Evolutionary conservation across 345 rosid genomes (phyloP).

Genomic region (Reutealis trisperma): DNA sequence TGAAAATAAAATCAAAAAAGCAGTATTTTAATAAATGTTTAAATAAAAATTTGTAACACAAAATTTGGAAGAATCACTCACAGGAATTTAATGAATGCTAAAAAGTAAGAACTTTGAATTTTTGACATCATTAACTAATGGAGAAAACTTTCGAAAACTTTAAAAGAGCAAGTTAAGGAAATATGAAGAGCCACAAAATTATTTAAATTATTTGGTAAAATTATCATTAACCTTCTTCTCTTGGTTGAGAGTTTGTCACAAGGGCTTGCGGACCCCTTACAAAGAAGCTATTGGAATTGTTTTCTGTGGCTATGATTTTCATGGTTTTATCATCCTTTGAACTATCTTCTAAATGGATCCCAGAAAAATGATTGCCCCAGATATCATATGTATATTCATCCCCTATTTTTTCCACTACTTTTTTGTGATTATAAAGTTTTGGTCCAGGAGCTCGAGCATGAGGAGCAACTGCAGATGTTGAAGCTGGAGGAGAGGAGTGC

Average conservation of each 20-base stretch:
- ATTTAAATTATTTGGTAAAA: slow-evolving; percentile 12
- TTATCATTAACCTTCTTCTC: slow-evolving; percentile 54
- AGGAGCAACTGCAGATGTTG: slow-evolving; percentile 53
- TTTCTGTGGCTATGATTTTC: slow-evolving; percentile 37
- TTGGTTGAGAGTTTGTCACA: slow-evolving; percentile 46
- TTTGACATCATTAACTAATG: not conserved
- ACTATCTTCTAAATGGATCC: slow-evolving; percentile 44
- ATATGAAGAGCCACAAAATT: not conserved
- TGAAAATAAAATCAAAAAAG: not conserved
- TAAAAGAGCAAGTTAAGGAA: not conserved
- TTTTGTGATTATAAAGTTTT: slow-evolving; percentile 34
- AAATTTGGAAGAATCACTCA: not conserved
- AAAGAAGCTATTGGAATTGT: slow-evolving; percentile 73
- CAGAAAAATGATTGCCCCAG: slow-evolving; percentile 83
- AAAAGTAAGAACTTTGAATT: not conserved
- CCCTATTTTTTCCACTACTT: slow-evolving; percentile 37
- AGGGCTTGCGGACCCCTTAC: slow-evolving; percentile 76
- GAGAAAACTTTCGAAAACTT: not conserved
- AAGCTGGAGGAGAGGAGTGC: slow-evolving; percentile 37
- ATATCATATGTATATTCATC: slow-evolving; percentile 66
- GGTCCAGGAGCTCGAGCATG: slow-evolving; percentile 81
- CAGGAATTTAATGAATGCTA: too few species aligned
- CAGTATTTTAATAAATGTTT: not conserved
- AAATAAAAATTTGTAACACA: not conserved
- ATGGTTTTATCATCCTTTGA: slow-evolving; percentile 42